Base-by-base conservation (phyloP, 2,329 filamentous ascomycete genomes). In the Chrysosporium queenslandicum region DNA sequence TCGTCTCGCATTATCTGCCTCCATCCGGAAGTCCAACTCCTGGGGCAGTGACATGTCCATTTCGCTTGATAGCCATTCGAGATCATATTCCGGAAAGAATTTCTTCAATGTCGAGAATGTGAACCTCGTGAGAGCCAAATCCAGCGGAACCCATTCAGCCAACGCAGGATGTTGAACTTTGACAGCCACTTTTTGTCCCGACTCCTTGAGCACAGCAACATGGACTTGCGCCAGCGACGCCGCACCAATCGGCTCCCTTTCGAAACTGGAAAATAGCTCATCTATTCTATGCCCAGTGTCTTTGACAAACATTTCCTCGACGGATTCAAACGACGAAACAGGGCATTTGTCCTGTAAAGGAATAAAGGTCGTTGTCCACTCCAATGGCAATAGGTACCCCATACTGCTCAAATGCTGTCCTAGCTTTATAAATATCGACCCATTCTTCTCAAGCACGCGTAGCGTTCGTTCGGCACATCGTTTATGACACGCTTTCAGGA, bases 351-450 rank as follows among this genome's bases (percentile, higher is more conserved):
- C 94, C 70, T 98, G 92, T 21, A 98, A 75, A 0, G 92, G 92
- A 59, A 98, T 85, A 66, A 98, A 98, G 0, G 92, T 97, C 30
- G 84, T 85, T 29, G 89, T 95, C 90, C 91, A 97, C 71, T 97
- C 91, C 46, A 78, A 71, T 1, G 91, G 91, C 8, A 97, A 77
- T 8, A 97, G 78, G 67, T 97, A 97, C 64, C 92, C 94, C 86
- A 97, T 87, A 58, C 88, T 91, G 68, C 88, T 95, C 69, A 98
- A 69, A 70, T 98, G 92, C 63, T 98, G 92, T 6, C 92, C 92
- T 36, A 98, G 74, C 71, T 98, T 98, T 67, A 98, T 97, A 62
- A 97, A 98, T 58, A 98, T 95, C 25, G 91, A 94, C 23, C 94
- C 92, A 68, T 96, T 97, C 75, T 87, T 88, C 75, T 98, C 92